Base-by-base conservation (phyloP, 2,329 filamentous ascomycete genomes). In the Venturia oleaginea region DNA sequence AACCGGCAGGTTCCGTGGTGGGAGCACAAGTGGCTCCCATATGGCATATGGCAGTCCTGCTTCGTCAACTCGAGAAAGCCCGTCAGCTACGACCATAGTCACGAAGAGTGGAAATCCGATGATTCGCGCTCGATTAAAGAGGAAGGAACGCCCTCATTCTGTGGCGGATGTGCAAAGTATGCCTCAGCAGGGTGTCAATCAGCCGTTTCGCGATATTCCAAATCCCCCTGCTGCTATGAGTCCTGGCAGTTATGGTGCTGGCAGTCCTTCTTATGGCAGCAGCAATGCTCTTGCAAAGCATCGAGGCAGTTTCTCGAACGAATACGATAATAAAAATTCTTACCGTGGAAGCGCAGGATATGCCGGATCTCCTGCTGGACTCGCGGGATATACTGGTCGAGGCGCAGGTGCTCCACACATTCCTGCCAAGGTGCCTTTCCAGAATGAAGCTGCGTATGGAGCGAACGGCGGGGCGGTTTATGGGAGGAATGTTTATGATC, bases 371-470 rank as follows among this genome's bases (percentile, higher is more conserved):
- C 66, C 64, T 11, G 68, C 67, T 64, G 70, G 71, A 2, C 70
- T 70, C 17, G 74, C 51, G 15, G 51, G 51, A 34, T 57, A 71
- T 64, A 70, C 71, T 51, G 69, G 72, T 11, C 68, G 37, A 55
- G 54, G 68, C 54, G 65, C 55, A 65, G 69, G 7, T 22, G 79
- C 77, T 0, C 87, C 88, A 15, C 84, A 86, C 0, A 81, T 90
- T 60, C 88, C 88, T 3, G 86, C 86, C n/a, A 91, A 91, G 75
- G 78, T 90, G 10, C 86, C 87, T 0, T 73, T 88, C 27, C 71
- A 74, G 69, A 68, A 81, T 79, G 51, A 43, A 54, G 32, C 30
- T 24, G 24, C 62, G 48, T 30, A 59, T 34, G 61, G 46, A 6
- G 46, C 61, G 8, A 32, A 46, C 40, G 70, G 70, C 60, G 70